Evolutionary conservation across 2,329 filamentous ascomycete genomes (phyloP), one percentile per base, ranked within the genome.

Genomic region (Xylariomycetidae sp.): DNA sequence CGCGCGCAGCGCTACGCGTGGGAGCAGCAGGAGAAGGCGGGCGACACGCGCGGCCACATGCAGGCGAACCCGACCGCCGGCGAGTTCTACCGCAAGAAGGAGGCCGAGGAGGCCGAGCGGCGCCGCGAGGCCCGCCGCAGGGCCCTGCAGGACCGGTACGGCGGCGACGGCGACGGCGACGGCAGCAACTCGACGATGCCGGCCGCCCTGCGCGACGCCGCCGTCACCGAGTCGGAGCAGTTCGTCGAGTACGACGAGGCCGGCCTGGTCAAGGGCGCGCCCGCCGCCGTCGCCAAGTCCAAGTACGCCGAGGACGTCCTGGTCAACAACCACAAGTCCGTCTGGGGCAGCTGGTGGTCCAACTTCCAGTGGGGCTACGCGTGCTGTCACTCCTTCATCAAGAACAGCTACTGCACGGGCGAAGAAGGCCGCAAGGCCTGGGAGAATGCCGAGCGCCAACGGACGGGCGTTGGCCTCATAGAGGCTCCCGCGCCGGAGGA

Each of bases 341-440:
- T 95, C 3, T 98, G 88, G 85, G 92, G 92, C 30, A 95, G 88
- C 52, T 98, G 92, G 92, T 98, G 92, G 92, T 76, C 79, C 33
- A 80, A 86, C 53, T 96, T 95, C 64, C 76, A 82, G 60, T 98
- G 92, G 92, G 92, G 92, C 2, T 98, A 95, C 60, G 76, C 85
- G 15, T 98, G 92, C 60, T 98, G 92, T 66, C 88, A 93, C 57
- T 95, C 88, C 0, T 82, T 79, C 15, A 76, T 94, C 42, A 95
- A 94, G 64, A 96, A 98, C 61, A 95, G 88, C 52, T 98, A 96
- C 54, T 98, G 92, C 59, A 96, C 90, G 0, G 92, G 92, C 17
- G 86, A 92, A 40, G 85, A 85, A 38, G 92, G 92, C 22, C 93
- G 79, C 58, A 65, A 65, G 40, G 89, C 87, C 1, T 88, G 85